Conservation (phyloP, 139 green algal species). For the Chlorella sp. region DNA sequence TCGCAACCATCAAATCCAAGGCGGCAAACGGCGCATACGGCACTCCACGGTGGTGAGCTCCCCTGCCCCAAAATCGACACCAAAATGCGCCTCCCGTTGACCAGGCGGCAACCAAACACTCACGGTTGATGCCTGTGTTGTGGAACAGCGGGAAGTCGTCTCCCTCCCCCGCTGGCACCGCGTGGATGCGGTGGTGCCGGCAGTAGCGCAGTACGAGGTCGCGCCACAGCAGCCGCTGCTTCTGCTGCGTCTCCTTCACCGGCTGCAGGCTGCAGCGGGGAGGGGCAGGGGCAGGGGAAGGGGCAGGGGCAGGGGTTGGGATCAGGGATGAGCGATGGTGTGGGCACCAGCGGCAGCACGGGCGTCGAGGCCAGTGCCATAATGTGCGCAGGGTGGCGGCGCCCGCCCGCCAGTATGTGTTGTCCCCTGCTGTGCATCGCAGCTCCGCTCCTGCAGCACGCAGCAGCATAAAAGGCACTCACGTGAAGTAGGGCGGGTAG, state of each 20-base stretch:
- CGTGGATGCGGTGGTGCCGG: slow-evolving; percentile 63
- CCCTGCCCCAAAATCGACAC: too few species aligned
- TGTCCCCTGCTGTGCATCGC: too few species aligned
- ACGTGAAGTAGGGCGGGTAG: slow-evolving; percentile 84
- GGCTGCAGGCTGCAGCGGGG: slow-evolving; percentile 73
- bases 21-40: not conserved
- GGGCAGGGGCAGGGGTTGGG: too few species aligned
- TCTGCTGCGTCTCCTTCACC: slow-evolving; percentile 81
- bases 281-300: not conserved
- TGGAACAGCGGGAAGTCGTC: slow-evolving; percentile 65
- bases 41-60: too few species aligned
- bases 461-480: slow-evolving; percentile 13
- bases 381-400: not conserved
- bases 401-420: too few species aligned
- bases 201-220: slow-evolving; percentile 80
- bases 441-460: not conserved
- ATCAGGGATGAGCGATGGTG: too few species aligned
- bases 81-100: too few species aligned
- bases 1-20: too few species aligned
- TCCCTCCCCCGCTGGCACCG: slow-evolving; percentile 51
- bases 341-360: too few species aligned
- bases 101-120: too few species aligned
- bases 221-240: slow-evolving; percentile 76
- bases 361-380: not conserved
- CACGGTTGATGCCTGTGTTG: slow-evolving; percentile 74